Evolutionary conservation across 2,329 filamentous ascomycete species (phyloP), one percentile per base, ranked within the genome.

Genomic region (Drechslerella coelobrocha): DNA sequence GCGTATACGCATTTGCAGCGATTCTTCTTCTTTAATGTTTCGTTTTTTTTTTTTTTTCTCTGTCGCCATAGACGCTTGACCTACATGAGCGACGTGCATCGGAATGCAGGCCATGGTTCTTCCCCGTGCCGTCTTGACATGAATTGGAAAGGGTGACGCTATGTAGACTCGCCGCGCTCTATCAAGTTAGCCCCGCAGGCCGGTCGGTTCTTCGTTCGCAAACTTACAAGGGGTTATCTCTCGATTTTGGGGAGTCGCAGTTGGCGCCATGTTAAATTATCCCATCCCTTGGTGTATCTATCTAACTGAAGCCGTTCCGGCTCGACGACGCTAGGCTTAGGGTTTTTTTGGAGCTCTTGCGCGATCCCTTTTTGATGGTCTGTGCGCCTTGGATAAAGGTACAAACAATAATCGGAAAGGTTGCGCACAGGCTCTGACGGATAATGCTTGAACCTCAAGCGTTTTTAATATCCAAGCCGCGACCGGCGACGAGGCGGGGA

Each of bases 71-170:
- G 34, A 10, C 34, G 34, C 34, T 39, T 39, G 34, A 14, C 34
- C 12, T 5, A 39, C 34, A 39, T 39, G 34, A n/a, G 34, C 34
- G 14, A 29, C 57, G 41, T 69, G 65, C 65, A 69, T 69, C 65
- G 65, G 65, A 69, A 69, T 62, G 65, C 65, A 69, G 51, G 52
- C 65, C 57, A 56, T 69, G 59, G 50, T 62, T 50, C 65, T 69
- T 69, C 65, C 65, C 56, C 63, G 63, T 61, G 63, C 63, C 63
- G 57, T 57, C 57, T 53, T 34, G 27, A 59, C 48, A 24, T 29
- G 55, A 39, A 34, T 45, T 53, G 31, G 55, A 48, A 68, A 50
- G 29, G 63, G 55, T 47, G 59, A 59, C 59, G 48, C 27, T 47
- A 29, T 26, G 27, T 29, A 50, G 39, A 14, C 10, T 19, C 4